phyloP scores from a whole-genome alignment of 1,284 basidiomycete species.

The Sporisorium graminicola region DNA sequence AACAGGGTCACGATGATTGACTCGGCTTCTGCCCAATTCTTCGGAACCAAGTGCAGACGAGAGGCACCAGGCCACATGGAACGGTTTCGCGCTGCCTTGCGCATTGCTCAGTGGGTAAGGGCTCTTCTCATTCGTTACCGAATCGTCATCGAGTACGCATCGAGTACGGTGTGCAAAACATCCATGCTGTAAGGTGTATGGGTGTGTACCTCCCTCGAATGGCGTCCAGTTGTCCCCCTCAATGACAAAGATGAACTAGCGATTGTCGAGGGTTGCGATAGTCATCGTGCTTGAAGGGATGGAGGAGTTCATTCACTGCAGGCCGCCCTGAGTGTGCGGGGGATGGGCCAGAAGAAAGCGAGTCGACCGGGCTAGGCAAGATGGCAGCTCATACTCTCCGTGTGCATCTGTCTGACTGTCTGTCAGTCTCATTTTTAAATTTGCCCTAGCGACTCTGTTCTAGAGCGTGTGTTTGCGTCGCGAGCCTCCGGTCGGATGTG shows the following conservation, averaged over 20 bases:
- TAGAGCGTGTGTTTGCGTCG: not conserved
- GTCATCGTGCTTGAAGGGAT: not conserved
- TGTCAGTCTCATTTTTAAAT: constrained; percentile 2
- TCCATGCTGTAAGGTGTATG: too few species aligned
- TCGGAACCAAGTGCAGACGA: not conserved
- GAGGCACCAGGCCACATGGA: constrained; percentile 6
- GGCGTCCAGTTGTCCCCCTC: too few species aligned
- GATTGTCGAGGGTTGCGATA: not conserved
- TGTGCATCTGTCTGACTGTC: not conserved
- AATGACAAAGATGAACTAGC: not conserved
- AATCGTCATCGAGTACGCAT: not conserved
- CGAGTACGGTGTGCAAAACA: too few species aligned
- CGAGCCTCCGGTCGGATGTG: not conserved
- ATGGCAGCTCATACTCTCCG: not conserved
- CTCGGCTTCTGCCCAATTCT: constrained; percentile 10
- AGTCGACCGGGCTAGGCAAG: too few species aligned
- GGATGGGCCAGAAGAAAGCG: too few species aligned
- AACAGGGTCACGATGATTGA: constrained; percentile 3
- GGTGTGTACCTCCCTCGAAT: not conserved
- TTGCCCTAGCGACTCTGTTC: not conserved
- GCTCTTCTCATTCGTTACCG: not conserved
- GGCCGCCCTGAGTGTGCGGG: not conserved
- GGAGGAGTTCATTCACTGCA: not conserved
- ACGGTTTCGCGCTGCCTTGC: not conserved
- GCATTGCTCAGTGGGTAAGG: not conserved